Percentiles rank a stretch among this genome's conserved stretches.
Evolutionary conservation across 164 flowering plant genomes (phyloP).

Genomic region (Umbilicus rupestris): DNA sequence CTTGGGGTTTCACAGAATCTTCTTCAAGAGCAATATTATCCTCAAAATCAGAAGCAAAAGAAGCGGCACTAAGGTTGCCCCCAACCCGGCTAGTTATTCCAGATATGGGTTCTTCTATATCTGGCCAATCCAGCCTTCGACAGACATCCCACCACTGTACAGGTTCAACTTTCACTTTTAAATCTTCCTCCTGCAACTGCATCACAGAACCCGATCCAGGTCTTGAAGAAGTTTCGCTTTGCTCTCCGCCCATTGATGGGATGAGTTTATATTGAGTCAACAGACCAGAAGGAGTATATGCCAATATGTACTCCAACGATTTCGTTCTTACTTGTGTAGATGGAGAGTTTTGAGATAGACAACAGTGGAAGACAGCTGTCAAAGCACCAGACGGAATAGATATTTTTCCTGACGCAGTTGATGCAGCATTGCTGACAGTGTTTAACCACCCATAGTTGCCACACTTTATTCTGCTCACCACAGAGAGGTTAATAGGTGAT

Average conservation of each 20-base stretch:
- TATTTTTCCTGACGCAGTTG: constrained; percentile 64
- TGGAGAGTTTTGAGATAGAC: constrained; percentile 26
- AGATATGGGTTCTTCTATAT: constrained; percentile 61
- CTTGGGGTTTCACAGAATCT: constrained; percentile 32
- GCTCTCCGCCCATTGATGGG: constrained; percentile 49
- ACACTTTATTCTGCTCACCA: constrained; percentile 73
- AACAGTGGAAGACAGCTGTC: constrained; percentile 71
- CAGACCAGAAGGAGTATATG: constrained; percentile 76
- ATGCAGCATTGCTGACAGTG: constrained; percentile 65
- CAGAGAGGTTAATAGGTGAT: constrained; percentile 56
- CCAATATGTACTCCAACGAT: constrained; percentile 72
- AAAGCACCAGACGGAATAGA: constrained; percentile 67
- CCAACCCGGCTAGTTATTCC: constrained; percentile 24
- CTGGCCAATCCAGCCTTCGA: constrained; percentile 77
- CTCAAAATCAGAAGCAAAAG: constrained; percentile 35
- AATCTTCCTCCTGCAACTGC: constrained; percentile 62
- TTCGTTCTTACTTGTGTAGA: constrained; percentile 22
- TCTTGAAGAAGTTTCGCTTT: constrained; percentile 37
- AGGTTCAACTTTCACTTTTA: constrained; percentile 63
- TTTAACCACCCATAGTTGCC: constrained; percentile 61
- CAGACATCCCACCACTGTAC: constrained; percentile 96
- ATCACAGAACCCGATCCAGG: constrained; percentile 26
- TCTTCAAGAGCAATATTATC: constrained; percentile 27
- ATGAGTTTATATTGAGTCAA: constrained; percentile 63
- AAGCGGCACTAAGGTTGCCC: constrained; percentile 23